Conservation (phyloP, 2,329 filamentous ascomycete species). For the Cordyceps militaris region DNA sequence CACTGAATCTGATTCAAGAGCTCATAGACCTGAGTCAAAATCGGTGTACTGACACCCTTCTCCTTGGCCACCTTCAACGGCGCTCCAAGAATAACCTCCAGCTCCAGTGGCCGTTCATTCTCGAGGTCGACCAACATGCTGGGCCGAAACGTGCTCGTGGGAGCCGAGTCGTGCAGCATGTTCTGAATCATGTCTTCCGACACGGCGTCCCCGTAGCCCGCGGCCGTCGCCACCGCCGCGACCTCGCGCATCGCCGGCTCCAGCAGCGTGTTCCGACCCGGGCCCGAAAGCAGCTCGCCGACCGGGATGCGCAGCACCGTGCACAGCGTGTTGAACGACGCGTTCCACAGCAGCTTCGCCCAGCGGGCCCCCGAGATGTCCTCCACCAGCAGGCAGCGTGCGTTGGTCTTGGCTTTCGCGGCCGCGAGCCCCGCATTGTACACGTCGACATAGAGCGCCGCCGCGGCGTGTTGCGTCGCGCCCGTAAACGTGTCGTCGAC, state of each 20-base stretch:
- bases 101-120: slow-evolving; percentile 8
- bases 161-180: slow-evolving; percentile 9
- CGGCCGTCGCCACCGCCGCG: slow-evolving; percentile 5
- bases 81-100: slow-evolving; percentile 11
- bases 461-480: slow-evolving; percentile 4
- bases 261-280: slow-evolving; percentile 1
- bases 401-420: slow-evolving; percentile 11
- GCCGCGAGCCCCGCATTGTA: slow-evolving; percentile 12
- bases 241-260: slow-evolving; percentile 10
- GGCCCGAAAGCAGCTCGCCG: slow-evolving; percentile 9
- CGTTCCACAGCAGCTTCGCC: slow-evolving; percentile 2
- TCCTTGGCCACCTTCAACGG: not conserved
- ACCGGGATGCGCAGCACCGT: slow-evolving; percentile 3
- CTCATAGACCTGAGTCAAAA: slow-evolving; percentile 7
- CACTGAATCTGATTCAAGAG: slow-evolving; percentile 5
- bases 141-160: slow-evolving; percentile 7
- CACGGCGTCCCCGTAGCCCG: slow-evolving; percentile 4
- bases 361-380: slow-evolving; percentile 9
- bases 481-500: slow-evolving; percentile 8
- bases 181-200: slow-evolving; percentile 7
- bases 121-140: slow-evolving; percentile 10
- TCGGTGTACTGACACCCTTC: slow-evolving; percentile 3
- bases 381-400: slow-evolving; percentile 12
- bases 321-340: not conserved
- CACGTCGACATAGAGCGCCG: slow-evolving; percentile 11